Conservation (phyloP, 1,139 yeast species). For the Pneumocystis jirovecii region DNA sequence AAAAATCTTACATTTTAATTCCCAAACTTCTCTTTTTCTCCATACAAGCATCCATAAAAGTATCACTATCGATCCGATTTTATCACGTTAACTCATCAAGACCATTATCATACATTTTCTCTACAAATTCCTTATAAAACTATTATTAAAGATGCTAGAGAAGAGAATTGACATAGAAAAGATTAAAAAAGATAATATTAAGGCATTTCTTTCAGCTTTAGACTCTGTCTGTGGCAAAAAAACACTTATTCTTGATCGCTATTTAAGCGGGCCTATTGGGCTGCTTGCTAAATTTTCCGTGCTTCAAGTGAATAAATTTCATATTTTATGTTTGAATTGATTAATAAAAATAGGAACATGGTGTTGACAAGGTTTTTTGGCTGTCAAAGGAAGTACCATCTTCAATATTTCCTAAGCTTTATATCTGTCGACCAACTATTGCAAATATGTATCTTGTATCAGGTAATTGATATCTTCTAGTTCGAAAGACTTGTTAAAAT, state of each 20-base stretch:
- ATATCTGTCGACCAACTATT: not conserved
- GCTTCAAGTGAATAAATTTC: conserved; percentile 11
- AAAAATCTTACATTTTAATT: not conserved
- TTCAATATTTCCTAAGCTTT: not conserved
- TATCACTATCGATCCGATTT: not conserved
- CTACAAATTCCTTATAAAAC: not conserved
- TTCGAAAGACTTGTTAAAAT: conserved; percentile 17
- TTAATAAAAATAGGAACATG: conserved; percentile 30
- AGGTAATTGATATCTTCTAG: conserved; percentile 7
- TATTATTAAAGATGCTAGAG: not conserved
- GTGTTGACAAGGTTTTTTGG: conserved; percentile 50
- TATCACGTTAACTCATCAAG: too few species aligned
- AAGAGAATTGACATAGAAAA: not conserved
- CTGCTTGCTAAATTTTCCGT: conserved; percentile 43
- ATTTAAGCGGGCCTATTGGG: conserved; percentile 43
- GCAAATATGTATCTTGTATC: conserved; percentile 5
- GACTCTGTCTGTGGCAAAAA: conserved; percentile 21
- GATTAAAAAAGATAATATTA: not conserved
- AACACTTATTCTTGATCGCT: conserved; percentile 39
- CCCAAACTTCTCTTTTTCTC: not conserved
- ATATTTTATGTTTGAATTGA: not conserved
- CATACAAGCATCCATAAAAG: not conserved
- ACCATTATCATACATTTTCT: too few species aligned
- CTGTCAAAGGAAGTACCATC: conserved; percentile 23
- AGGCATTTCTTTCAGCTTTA: not conserved